Evolutionary conservation across 345 rosid genomes (phyloP), one percentile per base, ranked within the genome.

Genomic region (Eucalyptus regnans): DNA sequence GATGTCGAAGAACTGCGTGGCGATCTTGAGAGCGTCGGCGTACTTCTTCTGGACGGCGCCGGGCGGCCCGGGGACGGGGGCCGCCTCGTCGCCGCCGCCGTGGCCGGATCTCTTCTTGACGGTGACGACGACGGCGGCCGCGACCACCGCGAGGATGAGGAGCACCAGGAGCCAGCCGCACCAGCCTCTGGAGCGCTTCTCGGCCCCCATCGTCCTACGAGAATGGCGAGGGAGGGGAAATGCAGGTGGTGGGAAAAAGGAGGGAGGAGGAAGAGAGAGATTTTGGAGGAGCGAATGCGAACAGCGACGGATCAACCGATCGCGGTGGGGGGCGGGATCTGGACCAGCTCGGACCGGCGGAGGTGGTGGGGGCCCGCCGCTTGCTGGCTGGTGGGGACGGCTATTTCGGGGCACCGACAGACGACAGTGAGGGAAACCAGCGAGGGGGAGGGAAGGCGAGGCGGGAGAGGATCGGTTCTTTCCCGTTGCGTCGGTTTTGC

Each of bases 1-100:
- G 54, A 98, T 90, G 90, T 98, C 98, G 92, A 98, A 93, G 96
- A 98, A 98, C 87, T 98, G 96, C 92, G 95, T 88, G 46, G 99
- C 96, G 50, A 93, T 31, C 62, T 95, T 94, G 90, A 98, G 99
- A 87, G 99, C 98, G 27, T 94, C 95, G 31, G 94, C 90, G 91
- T 98, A 98, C 91, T 96, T 95, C 92, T 93, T 94, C 51, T 95
- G 96, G 49, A 95, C 89, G 51, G 98, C 96, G 33, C 99, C 99
- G 11, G 99, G 99, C 46, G 98, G 97, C 5, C 97, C 98, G 1
- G 99, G 98, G n/a, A 95, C 96, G 0, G 97, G 97, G 88, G 89
- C 93, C 5, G 93, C 54, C 50, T 89, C 93, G 41, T 89, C 92
- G 37, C 94, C 91, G 90, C 88, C 92, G 46, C 94, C 90, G 90